Conservation (phyloP, 345 rosid species). For the Pugionium dolabratum region DNA sequence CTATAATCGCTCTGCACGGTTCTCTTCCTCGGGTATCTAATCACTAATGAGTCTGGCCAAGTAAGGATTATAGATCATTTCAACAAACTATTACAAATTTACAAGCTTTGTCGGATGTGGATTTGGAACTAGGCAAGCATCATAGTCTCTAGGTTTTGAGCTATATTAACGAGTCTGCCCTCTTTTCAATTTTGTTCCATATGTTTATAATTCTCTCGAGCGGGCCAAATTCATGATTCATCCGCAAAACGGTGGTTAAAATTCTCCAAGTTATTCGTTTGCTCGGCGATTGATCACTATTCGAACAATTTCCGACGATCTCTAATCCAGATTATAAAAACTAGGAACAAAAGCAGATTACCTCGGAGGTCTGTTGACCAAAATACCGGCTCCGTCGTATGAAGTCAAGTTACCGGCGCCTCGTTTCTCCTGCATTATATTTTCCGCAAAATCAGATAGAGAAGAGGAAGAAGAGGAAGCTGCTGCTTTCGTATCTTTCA, state of each 20-base stretch:
- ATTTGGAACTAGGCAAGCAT: neutral
- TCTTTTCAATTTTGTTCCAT: neutral
- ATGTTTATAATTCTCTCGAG: too few relatives aligned
- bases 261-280: too few relatives aligned
- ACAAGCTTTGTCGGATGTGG: constrained; percentile 14
- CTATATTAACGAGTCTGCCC: constrained; percentile 1
- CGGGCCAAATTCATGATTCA: neutral
- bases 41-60: neutral
- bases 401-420: constrained; percentile 41
- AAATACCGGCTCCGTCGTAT: constrained; percentile 43
- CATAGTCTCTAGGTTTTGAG: neutral
- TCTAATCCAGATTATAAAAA: neutral
- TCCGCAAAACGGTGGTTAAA: neutral
- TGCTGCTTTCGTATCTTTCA: constrained; percentile 44
- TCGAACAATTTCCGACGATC: too few relatives aligned
- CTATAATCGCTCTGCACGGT: neutral
- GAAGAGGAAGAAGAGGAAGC: constrained; percentile 48
- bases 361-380: constrained; percentile 56
- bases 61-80: constrained; percentile 17
- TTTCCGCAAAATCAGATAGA: constrained; percentile 37
- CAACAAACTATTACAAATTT: neutral
- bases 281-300: too few relatives aligned
- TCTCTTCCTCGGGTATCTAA: neutral
- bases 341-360: constrained; percentile 8
- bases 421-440: constrained; percentile 36